phyloP scores from a whole-genome alignment of 352 stramenopile species.

The Phytopythium litorale region DNA sequence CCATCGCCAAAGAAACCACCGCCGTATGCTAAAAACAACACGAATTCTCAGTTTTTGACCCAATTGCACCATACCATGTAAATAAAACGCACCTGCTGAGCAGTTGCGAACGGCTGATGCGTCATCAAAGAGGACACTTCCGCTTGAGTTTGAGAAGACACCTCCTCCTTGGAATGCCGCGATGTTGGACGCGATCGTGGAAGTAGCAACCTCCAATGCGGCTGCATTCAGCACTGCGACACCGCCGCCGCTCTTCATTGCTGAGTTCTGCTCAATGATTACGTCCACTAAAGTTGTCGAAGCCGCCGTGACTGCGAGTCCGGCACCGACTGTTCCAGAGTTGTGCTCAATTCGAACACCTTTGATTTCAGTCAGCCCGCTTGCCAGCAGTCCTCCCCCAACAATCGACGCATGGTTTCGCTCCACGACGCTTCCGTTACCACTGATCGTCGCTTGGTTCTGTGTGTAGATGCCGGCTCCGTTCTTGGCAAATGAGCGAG shows the following conservation, averaged over 20 bases:
- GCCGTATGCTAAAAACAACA: slow-evolving; percentile 14
- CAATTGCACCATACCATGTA: not conserved
- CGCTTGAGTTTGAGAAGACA: slow-evolving; percentile 35
- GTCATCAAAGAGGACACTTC: slow-evolving; percentile 21
- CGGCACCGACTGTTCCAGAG: slow-evolving; percentile 24
- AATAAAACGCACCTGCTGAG: slow-evolving; percentile 27
- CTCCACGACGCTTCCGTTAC: slow-evolving; percentile 17
- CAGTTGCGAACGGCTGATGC: slow-evolving; percentile 24
- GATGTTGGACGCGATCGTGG: slow-evolving; percentile 21
- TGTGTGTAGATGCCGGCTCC: slow-evolving; percentile 29
- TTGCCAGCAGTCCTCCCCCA: slow-evolving; percentile 22
- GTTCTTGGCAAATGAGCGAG: slow-evolving; percentile 13
- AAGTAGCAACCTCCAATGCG: slow-evolving; percentile 10
- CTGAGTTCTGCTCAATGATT: slow-evolving; percentile 25
- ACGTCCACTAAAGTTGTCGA: slow-evolving; percentile 11
- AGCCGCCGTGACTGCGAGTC: slow-evolving; percentile 20
- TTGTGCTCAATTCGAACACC: slow-evolving; percentile 23
- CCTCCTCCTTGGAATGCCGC: slow-evolving; percentile 38
- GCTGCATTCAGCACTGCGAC: slow-evolving; percentile 30
- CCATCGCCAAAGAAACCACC: slow-evolving; percentile 30
- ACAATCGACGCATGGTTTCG: slow-evolving; percentile 19
- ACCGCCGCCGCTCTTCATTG: slow-evolving; percentile 35
- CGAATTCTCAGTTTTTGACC: not conserved
- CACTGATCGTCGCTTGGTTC: slow-evolving; percentile 11
- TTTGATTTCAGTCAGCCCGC: slow-evolving; percentile 6